These are phyloP conservation scores for Gossypium thurberi DNA, from an alignment of 345 rosid species.

Conservation along the genomic window DNA sequence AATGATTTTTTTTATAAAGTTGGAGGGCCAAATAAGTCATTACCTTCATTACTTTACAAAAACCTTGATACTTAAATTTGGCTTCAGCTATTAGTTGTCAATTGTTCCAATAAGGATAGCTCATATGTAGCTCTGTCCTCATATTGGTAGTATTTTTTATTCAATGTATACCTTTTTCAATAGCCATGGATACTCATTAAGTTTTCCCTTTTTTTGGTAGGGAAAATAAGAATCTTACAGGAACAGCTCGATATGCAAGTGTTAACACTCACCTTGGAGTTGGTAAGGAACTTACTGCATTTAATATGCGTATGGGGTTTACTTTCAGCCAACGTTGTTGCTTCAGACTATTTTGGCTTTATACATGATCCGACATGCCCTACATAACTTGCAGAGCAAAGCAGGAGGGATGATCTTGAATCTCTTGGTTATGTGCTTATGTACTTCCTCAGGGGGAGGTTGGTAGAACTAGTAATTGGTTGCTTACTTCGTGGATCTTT, in stretches of 20 bases:
- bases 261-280: conserved; percentile 96
- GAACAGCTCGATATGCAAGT: conserved; percentile 97
- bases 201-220: conserved; percentile 34
- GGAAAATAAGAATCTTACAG: conserved; percentile 97
- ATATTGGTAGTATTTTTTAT: background rate
- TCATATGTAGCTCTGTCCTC: background rate
- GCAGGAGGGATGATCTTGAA: conserved; percentile 98
- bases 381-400: conserved; percentile 62
- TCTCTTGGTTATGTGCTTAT: conserved; percentile 97
- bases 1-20: too few species aligned
- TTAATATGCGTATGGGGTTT: background rate
- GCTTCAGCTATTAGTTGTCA: background rate
- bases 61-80: background rate
- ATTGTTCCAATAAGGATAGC: background rate
- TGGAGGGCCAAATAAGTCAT: too few species aligned
- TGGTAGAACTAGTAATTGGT: conserved; percentile 12
- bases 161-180: background rate
- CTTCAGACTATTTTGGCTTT: conserved; percentile 9
- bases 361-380: conserved; percentile 8
- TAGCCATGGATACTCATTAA: background rate
- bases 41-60: background rate
- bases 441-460: conserved; percentile 98
- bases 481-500: background rate
- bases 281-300: conserved; percentile 41
- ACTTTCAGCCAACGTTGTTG: background rate